A percentile compares a stretch with the other conserved stretches of the same genome.
Evolutionary conservation across 2,329 filamentous ascomycete species (phyloP).

Genomic region (Xylaria hypoxylon): DNA sequence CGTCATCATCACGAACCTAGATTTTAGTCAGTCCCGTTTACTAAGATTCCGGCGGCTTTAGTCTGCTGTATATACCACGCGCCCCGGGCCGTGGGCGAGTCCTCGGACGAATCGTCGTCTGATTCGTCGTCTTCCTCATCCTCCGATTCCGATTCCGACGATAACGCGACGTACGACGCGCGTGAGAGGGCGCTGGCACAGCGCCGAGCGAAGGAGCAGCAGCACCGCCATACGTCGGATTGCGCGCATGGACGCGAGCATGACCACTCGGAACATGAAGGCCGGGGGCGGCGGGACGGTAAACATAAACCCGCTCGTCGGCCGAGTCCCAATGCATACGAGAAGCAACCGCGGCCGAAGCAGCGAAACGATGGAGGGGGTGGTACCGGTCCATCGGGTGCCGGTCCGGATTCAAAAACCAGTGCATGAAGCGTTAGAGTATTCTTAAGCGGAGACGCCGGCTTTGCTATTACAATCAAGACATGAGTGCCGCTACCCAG

Average conservation of each 20-base stretch:
- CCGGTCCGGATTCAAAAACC: constrained; percentile 7
- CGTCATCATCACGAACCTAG: no score
- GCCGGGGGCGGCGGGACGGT: constrained; percentile 50
- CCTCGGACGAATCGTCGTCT: constrained; percentile 65
- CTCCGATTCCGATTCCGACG: constrained; percentile 48
- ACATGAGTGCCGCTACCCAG: not conserved
- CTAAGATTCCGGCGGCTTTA: constrained; percentile 52
- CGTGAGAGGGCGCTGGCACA: constrained; percentile 47
- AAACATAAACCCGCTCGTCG: constrained; percentile 52
- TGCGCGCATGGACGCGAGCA: constrained; percentile 47
- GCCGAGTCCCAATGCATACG: constrained; percentile 84
- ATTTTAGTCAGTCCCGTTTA: not conserved
- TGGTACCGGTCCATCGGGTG: constrained; percentile 16
- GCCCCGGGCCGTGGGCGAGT: constrained; percentile 83
- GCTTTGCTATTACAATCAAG: not conserved
- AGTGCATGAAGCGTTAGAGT: not conserved
- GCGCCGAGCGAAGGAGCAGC: constrained; percentile 41
- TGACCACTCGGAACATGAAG: constrained; percentile 45
- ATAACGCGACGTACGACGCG: constrained; percentile 43
- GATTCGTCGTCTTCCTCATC: constrained; percentile 65
- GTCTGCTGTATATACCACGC: constrained; percentile 99
- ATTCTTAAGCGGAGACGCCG: not conserved
- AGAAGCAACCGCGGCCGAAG: constrained; percentile 75
- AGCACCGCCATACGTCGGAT: constrained; percentile 46
- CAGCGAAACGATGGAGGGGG: constrained; percentile 48